Conservation (phyloP, 1,284 basidiomycete species). For the Neonothopanus nambi region DNA sequence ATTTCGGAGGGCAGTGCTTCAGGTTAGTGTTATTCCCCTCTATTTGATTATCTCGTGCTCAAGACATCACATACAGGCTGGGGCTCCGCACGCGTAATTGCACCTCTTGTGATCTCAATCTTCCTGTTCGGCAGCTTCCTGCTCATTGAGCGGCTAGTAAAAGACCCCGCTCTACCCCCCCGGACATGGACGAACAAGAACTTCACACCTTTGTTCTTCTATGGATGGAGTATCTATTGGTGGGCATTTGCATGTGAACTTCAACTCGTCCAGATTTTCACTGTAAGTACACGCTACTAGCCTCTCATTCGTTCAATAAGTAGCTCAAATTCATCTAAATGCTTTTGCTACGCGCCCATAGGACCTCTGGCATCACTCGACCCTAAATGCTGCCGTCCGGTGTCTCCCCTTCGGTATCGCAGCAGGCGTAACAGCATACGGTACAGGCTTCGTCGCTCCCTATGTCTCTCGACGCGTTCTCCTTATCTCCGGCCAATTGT, state of each 20-base stretch:
- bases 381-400: constrained; percentile 17
- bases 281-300: background rate
- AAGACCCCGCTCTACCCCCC: constrained; percentile 20
- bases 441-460: too few species aligned
- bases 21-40: constrained; percentile 1
- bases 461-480: constrained; percentile 15
- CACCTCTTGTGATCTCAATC: constrained; percentile 19
- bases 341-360: too few species aligned
- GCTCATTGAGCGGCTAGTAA: constrained; percentile 18
- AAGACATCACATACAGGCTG: constrained; percentile 15
- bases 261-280: constrained; percentile 8
- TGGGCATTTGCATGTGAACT: constrained; percentile 17
- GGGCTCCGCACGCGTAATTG: constrained; percentile 17
- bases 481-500: constrained; percentile 16
- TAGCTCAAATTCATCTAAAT: background rate
- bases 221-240: constrained; percentile 22
- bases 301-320: background rate
- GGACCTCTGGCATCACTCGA: constrained; percentile 17
- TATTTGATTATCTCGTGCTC: background rate
- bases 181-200: constrained; percentile 19
- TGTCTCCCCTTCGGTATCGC: constrained; percentile 19
- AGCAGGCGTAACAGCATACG: constrained; percentile 16
- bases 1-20: constrained; percentile 18
- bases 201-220: constrained; percentile 23
- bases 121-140: constrained; percentile 17